phyloP scores from a whole-genome alignment of 305 asterid genomes.

The Ilex paraguariensis region DNA sequence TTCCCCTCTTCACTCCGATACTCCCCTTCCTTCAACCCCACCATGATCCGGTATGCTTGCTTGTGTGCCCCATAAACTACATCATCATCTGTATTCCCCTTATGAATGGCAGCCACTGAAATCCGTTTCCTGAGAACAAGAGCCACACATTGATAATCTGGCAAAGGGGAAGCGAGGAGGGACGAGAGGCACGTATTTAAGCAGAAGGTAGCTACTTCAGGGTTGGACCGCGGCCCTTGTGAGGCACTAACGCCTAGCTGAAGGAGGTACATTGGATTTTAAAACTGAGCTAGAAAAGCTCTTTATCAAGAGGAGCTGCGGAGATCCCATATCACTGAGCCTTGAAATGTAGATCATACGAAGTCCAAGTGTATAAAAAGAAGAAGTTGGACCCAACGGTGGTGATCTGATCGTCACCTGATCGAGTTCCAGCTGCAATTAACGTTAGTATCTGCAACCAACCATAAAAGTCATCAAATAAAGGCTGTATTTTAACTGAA shows the following conservation, averaged over 20 bases:
- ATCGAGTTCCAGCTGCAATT: constrained; percentile 27
- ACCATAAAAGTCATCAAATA: constrained; percentile 1
- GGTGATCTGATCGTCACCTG: constrained; percentile 32
- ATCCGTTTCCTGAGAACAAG: constrained; percentile 63
- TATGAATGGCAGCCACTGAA: constrained; percentile 36
- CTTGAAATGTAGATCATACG: constrained; percentile 73
- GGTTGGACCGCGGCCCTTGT: constrained; percentile 69
- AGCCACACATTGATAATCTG: constrained; percentile 71
- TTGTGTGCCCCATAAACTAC: constrained; percentile 52
- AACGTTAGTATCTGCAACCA: constrained; percentile 58
- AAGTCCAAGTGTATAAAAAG: constrained; percentile 78
- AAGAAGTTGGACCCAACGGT: constrained; percentile 52
- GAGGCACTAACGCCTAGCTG: constrained; percentile 81
- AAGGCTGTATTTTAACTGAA: too few relatives aligned
- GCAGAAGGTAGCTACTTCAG: constrained; percentile 64
- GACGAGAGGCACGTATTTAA: constrained; percentile 59
- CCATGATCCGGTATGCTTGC: constrained; percentile 80
- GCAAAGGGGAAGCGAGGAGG: constrained; percentile 60
- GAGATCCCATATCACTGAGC: constrained; percentile 51
- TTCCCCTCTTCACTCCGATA: constrained; percentile 84
- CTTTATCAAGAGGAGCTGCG: constrained; percentile 68
- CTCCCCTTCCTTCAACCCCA: constrained; percentile 83
- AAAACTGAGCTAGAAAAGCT: constrained; percentile 46
- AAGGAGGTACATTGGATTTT: constrained; percentile 62
- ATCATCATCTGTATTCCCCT: constrained; percentile 55